phyloP scores from a whole-genome alignment of 257 asterid species.

The Ajuga chamaepitys region DNA sequence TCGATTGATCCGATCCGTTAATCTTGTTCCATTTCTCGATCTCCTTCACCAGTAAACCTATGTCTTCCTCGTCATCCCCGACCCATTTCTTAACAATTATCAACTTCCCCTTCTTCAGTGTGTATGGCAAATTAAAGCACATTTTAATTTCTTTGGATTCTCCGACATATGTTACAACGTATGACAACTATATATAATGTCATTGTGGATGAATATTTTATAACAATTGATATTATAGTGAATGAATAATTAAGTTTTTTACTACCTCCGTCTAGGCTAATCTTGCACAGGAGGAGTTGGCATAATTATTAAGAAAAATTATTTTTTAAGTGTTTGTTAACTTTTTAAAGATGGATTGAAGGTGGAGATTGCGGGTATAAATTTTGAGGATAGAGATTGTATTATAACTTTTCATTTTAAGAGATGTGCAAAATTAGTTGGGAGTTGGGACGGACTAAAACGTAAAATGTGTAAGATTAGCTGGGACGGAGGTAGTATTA shows the following conservation, averaged over 20 bases:
- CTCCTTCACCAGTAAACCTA: conserved; percentile 21
- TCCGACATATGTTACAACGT: neutral
- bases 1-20: neutral
- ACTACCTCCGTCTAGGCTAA: too few species aligned
- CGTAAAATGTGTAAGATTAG: too few species aligned
- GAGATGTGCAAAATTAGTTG: too few species aligned
- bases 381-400: too few species aligned
- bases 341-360: too few species aligned
- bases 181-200: neutral
- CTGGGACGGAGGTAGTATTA: too few species aligned
- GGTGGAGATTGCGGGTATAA: too few species aligned
- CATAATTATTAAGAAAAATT: too few species aligned
- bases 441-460: too few species aligned
- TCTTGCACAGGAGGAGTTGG: too few species aligned
- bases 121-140: conserved; percentile 37
- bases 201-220: neutral
- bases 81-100: conserved; percentile 10
- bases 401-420: too few species aligned
- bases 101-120: conserved; percentile 32
- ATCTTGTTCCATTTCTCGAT: conserved; percentile 19
- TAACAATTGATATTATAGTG: neutral
- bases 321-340: too few species aligned
- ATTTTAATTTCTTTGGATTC: conserved; percentile 5
- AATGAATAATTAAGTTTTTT: neutral
- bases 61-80: conserved; percentile 14